Evolutionary conservation across 2,329 filamentous ascomycete species (phyloP), one percentile per base, ranked within the genome.

Genomic region (Aspergillus neotritici): DNA sequence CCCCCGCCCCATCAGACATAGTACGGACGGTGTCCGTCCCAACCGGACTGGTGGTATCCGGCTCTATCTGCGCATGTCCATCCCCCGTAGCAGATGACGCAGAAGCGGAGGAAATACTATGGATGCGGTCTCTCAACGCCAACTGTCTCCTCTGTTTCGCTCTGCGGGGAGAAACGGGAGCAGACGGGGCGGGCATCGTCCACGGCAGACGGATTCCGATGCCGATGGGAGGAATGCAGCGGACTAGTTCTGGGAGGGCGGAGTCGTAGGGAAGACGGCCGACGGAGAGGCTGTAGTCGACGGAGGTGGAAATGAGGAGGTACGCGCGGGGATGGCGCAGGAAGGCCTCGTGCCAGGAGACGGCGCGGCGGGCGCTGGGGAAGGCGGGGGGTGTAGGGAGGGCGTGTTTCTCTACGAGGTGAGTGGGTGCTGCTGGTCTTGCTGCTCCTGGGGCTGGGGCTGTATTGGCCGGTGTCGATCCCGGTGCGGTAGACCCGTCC

Each of bases 271-370:
- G 57, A 3, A 60, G 17, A 9, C 49, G 42, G 0, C 53, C 53
- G 4, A 53, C 43, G 1, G 53, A 33, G 4, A 59, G 43, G 14
- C 50, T 55, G 25, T 59, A 57, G 28, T 61, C 56, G 11, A 60
- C 51, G 1, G 48, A 52, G 3, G 49, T 59, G 5, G 56, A 61
- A 17, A 59, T 59, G 10, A 58, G 49, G 2, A 60, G 49, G 32
- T 60, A 61, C 2, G 56, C 58, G 11, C 55, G 51, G 1, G 55
- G 55, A 17, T 46, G 58, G 8, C 41, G 44, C 6, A 59, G 29
- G 31, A 57, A 60, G 1, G 57, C 57, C 10, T 58, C 55, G 14
- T 53, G 41, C 57, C 56, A 60, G 13, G 43, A 52, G 11, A 44
- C 54, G 10, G 50, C 51, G 2, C 47, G 48, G 9, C n/a, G 33